Base-by-base conservation (phyloP, 768 basidiomycete genomes). In the Lanmaoa rubissima region DNA sequence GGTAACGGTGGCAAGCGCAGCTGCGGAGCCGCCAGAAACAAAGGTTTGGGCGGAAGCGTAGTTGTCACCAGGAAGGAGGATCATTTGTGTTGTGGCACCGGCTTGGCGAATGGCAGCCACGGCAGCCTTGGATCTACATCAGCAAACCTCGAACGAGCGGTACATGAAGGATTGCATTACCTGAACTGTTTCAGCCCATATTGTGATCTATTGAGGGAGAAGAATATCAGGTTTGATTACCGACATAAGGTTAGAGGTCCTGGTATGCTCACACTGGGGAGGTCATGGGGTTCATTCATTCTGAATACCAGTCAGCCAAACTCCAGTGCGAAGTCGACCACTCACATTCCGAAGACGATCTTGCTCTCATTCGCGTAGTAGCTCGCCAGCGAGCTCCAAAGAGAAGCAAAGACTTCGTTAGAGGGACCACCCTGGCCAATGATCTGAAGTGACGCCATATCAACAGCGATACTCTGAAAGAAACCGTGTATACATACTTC, bases 211-310 rank as follows among this genome's bases (percentile, higher is more conserved):
- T 41, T 13, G 11, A 1, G 31, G 42, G 19, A 39, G 28, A 10
- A 34, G 17, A 9, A 13, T 3, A 21, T 43, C 41, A 44, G 11
- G 31, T 21, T 31, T n/a, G 2, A 45, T 21, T 45, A 3, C 12
- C 16, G 13, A 21, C 19, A 3, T 1, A 12, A 31, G 12, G 8
- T 17, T 28, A 38, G 13, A 28, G 10, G n/a, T 3, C 6, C 16
- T 17, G 10, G 19, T 13, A 24, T 24, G 16, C 58, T 60, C n/a
- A 61, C 60, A 11, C 3, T 46, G 6, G 60, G 60, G 17, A 61
- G 40, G 24, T 60, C 60, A 26, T 61, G 58, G 2, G 60, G 60
- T 47, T 61, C 60, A 35, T 61, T 61, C 60, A 61, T 61, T 47
- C 60, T 61, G 9, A 5, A 5, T 36, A 56, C 19, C 4, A 31